Evolutionary conservation across 2,329 filamentous ascomycete genomes (phyloP).

Genomic region (Pezicula carpinea): DNA sequence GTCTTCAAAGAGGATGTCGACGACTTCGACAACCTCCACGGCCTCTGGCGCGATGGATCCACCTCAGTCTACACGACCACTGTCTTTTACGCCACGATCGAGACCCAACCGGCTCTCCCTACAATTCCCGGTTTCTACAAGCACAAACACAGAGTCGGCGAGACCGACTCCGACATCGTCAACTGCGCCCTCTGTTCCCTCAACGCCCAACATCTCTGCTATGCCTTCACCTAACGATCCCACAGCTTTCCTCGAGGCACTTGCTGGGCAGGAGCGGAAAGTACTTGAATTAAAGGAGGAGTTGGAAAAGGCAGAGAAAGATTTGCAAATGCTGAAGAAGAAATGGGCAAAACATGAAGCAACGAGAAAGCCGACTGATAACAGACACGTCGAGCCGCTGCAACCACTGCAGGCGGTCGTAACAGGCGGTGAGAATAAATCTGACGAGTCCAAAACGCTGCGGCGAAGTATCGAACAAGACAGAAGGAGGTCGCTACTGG

Average conservation of each 20-base stretch:
- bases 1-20: slow-evolving; percentile 17
- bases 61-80: slow-evolving; percentile 20
- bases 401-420: slow-evolving; percentile 40
- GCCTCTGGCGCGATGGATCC: slow-evolving; percentile 19
- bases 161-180: slow-evolving; percentile 26
- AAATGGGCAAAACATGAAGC: slow-evolving; percentile 78
- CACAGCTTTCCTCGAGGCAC: slow-evolving; percentile 68
- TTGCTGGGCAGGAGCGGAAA: slow-evolving; percentile 85
- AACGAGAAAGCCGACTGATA: slow-evolving; percentile 67
- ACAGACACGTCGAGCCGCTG: slow-evolving; percentile 54
- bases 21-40: background rate
- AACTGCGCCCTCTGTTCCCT: slow-evolving; percentile 20
- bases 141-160: slow-evolving; percentile 17
- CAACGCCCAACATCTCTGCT: slow-evolving; percentile 19
- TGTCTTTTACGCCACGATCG: slow-evolving; percentile 21
- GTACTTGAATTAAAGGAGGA: slow-evolving; percentile 92
- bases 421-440: slow-evolving; percentile 12
- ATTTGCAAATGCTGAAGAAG: slow-evolving; percentile 72
- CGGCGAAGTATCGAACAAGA: slow-evolving; percentile 58
- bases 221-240: slow-evolving; percentile 24
- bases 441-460: slow-evolving; percentile 19
- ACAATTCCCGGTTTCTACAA: slow-evolving; percentile 27
- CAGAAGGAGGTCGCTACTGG: slow-evolving; percentile 64
- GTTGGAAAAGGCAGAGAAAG: slow-evolving; percentile 73
- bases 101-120: slow-evolving; percentile 27